Base-by-base conservation (phyloP, 441 rosid genomes). In the Jatropha podagrica region DNA sequence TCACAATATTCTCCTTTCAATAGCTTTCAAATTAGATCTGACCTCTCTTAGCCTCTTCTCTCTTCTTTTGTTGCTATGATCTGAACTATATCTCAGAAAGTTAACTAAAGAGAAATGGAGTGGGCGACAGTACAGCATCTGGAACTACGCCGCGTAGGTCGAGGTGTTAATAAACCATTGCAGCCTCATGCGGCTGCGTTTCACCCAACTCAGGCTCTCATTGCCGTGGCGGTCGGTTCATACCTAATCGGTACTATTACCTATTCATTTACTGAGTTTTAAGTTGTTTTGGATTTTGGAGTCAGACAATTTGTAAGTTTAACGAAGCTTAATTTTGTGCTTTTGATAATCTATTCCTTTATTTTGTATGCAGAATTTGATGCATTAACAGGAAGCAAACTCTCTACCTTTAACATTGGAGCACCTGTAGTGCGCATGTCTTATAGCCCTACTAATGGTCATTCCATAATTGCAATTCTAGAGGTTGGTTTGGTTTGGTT, bases 81-180 rank as follows among this genome's bases (percentile, higher is more conserved):
- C 56, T 44, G 41, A 65, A 37, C n/a, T 32, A 12, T 11, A 61
- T 60, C 5, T 46, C 46, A 40, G 54, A 32, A 23, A 20, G 10
- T 2, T 18, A 20, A 64, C 40, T 59, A 14, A 68, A 13, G 5
- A 26, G 49, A 69, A 76, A 96, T 96, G 99, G 98, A 96, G 92
- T 96, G 99, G 99, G 74, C 92, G 17, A 91, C 98, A 77, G 89
- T 96, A 82, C 99, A 96, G 85, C 99, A 96, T 82, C 92, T 92
- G 83, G 97, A 93, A 87, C 91, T 93, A 52, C 87, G 89, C n/a
- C 96, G 93, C 67, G 89, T 93, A 7, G 92, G 91, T 61, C 90
- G 96, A 44, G 95, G 93, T 69, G 85, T 86, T 41, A 83, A 84
- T 80, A 90, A 85, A 72, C 94, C 92, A 15, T 80, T 92, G 75